These are phyloP conservation scores for Carex parvula DNA, from an alignment of 176 grass and related monocot genomes.

Conservation along the genomic window DNA sequence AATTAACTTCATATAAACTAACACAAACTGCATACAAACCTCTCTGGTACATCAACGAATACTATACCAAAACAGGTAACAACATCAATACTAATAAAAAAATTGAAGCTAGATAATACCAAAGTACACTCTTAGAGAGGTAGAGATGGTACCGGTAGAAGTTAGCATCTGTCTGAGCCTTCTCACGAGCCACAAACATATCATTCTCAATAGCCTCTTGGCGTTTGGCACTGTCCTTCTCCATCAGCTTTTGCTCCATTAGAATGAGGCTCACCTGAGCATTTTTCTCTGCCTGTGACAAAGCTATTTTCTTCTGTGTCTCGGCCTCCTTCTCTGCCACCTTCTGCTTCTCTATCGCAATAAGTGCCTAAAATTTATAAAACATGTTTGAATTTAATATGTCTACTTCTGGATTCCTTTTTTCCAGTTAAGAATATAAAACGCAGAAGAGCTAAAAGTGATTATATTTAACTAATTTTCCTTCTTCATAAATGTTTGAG, in stretches of 20 bases:
- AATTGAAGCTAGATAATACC: conserved; percentile 12
- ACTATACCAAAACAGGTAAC: not conserved
- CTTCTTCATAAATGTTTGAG: not conserved
- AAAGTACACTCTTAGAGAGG: not conserved
- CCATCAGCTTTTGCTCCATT: conserved; percentile 94
- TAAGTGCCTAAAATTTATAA: conserved; percentile 50
- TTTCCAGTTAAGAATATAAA: not conserved
- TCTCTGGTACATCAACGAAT: not conserved
- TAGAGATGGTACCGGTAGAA: conserved; percentile 58
- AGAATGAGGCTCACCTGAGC: conserved; percentile 93
- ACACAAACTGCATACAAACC: not conserved
- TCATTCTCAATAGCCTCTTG: conserved; percentile 94
- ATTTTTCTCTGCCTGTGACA: conserved; percentile 97
- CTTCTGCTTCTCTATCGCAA: conserved; percentile 92
- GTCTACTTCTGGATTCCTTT: not conserved
- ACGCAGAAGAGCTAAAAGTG: not conserved
- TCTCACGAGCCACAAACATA: conserved; percentile 87
- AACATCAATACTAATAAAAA: not conserved
- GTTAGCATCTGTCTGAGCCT: conserved; percentile 70
- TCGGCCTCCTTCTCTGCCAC: conserved; percentile 96
- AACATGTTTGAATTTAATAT: not conserved
- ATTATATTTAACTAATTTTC: not conserved
- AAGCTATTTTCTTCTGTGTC: conserved; percentile 94
- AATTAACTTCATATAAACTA: not conserved
- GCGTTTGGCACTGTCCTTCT: conserved; percentile 81